These are phyloP conservation scores for Xanthoceras sorbifolium DNA, from an alignment of 345 rosid genomes.

Conservation along the genomic window DNA sequence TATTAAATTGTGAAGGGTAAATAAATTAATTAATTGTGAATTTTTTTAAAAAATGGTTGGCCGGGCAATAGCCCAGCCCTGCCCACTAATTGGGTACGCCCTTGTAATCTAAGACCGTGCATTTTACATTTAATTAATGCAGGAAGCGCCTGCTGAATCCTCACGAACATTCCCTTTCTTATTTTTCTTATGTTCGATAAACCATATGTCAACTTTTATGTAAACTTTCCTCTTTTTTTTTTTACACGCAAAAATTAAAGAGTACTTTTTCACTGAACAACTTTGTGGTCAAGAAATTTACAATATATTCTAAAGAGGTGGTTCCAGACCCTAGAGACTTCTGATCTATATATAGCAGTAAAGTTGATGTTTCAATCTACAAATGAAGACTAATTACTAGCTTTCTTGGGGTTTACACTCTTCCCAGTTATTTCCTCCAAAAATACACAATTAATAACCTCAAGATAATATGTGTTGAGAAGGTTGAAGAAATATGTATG, in stretches of 20 bases:
- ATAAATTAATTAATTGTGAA: too few relatives aligned
- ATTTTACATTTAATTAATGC: background rate
- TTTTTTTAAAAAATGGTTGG: too few relatives aligned
- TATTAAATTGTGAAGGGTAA: too few relatives aligned
- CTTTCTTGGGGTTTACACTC: background rate
- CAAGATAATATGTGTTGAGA: background rate
- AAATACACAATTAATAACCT: background rate
- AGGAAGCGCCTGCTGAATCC: background rate
- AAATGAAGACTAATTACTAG: background rate
- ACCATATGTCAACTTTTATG: too few relatives aligned
- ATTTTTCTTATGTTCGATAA: background rate
- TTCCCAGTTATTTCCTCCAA: background rate
- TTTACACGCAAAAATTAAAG: background rate
- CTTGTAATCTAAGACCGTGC: background rate
- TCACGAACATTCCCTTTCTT: background rate
- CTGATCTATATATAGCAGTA: background rate
- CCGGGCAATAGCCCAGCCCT: too few relatives aligned
- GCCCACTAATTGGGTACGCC: too few relatives aligned
- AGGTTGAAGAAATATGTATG: background rate
- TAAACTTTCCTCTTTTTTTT: too few relatives aligned
- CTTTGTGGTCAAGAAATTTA: too few relatives aligned
- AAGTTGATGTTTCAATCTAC: background rate
- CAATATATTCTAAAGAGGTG: too few relatives aligned
- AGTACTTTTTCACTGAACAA: background rate
- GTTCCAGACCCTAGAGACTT: background rate